Evolutionary conservation across 2,329 filamentous ascomycete species (phyloP).

Genomic region (Colletotrichum sp.): DNA sequence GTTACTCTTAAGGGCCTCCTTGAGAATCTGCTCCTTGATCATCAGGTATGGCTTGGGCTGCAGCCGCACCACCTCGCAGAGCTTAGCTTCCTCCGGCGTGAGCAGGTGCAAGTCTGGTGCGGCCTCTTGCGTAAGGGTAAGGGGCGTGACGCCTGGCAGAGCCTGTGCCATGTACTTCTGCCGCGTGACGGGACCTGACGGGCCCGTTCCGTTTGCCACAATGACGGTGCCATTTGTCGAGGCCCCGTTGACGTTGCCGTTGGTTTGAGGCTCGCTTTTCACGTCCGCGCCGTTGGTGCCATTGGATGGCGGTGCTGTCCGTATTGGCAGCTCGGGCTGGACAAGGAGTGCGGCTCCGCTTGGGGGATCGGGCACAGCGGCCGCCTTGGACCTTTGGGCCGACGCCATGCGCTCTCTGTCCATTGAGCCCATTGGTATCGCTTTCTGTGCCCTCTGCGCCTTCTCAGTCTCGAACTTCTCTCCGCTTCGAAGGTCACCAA

Average conservation of each 20-base stretch:
- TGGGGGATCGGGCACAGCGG: slow-evolving; percentile 67
- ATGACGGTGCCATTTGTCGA: slow-evolving; percentile 43
- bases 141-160: slow-evolving; percentile 65
- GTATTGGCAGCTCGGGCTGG: slow-evolving; percentile 77
- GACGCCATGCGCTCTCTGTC: slow-evolving; percentile 80
- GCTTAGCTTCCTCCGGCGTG: slow-evolving; percentile 80
- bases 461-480: slow-evolving; percentile 96
- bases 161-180: slow-evolving; percentile 60
- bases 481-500: slow-evolving; percentile 83
- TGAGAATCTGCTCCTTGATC: slow-evolving; percentile 91
- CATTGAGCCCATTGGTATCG: slow-evolving; percentile 78
- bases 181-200: slow-evolving; percentile 38
- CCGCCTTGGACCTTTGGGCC: slow-evolving; percentile 72
- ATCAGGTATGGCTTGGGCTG: slow-evolving; percentile 95
- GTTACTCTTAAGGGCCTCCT: slow-evolving; percentile 88
- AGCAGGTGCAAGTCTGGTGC: slow-evolving; percentile 86
- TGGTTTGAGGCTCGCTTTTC: slow-evolving; percentile 58
- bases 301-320: slow-evolving; percentile 45
- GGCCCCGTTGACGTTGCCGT: slow-evolving; percentile 57
- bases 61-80: slow-evolving; percentile 84
- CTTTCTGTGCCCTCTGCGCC: slow-evolving; percentile 71
- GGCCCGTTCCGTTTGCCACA: slow-evolving; percentile 38
- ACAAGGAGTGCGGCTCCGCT: slow-evolving; percentile 79
- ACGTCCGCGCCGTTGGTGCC: slow-evolving; percentile 44
- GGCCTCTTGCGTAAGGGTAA: slow-evolving; percentile 76